Evolutionary conservation across 116 monocot genomes (phyloP).

Genomic region (Posidonia oceanica): DNA sequence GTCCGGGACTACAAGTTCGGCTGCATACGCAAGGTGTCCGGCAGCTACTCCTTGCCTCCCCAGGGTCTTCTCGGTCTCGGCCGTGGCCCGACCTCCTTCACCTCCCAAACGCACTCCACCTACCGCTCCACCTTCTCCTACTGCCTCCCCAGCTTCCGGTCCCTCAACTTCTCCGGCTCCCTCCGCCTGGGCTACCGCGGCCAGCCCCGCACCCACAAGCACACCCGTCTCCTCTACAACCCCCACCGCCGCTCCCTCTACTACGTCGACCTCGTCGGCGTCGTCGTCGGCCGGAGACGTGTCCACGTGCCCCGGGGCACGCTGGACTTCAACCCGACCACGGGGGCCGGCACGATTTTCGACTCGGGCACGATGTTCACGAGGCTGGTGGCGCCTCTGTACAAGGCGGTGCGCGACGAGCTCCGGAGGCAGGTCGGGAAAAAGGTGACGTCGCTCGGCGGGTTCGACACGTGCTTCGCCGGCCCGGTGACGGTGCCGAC

Average conservation of each 20-base stretch:
- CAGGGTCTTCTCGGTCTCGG: constrained; percentile 63
- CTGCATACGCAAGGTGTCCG: constrained; percentile 21
- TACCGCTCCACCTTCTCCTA: constrained; percentile 57
- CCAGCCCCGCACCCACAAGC: constrained; percentile 31
- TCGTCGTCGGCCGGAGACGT: constrained; percentile 30
- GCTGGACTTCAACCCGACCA: constrained; percentile 33
- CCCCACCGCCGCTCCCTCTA: constrained; percentile 41
- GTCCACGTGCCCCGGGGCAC: constrained; percentile 25
- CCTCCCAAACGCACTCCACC: constrained; percentile 32
- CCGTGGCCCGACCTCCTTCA: constrained; percentile 42
- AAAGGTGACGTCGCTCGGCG: constrained; percentile 34
- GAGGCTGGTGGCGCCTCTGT: constrained; percentile 42
- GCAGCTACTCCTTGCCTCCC: constrained; percentile 28
- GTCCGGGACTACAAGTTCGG: constrained; percentile 39
- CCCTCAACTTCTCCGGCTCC: constrained; percentile 57
- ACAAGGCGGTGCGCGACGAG: constrained; percentile 38
- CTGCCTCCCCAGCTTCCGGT: constrained; percentile 53
- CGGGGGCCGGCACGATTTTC: constrained; percentile 50
- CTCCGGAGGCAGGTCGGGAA: constrained; percentile 35
- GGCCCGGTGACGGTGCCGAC: constrained; percentile 29
- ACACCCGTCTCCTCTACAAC: constrained; percentile 42
- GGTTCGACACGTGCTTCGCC: constrained; percentile 73
- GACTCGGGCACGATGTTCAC: constrained; percentile 68
- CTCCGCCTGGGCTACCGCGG: constrained; percentile 48
- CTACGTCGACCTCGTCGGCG: constrained; percentile 39